Evolutionary conservation across 371 early-diverging fungal species (phyloP).

Genomic region (Mortierella polycephala): DNA sequence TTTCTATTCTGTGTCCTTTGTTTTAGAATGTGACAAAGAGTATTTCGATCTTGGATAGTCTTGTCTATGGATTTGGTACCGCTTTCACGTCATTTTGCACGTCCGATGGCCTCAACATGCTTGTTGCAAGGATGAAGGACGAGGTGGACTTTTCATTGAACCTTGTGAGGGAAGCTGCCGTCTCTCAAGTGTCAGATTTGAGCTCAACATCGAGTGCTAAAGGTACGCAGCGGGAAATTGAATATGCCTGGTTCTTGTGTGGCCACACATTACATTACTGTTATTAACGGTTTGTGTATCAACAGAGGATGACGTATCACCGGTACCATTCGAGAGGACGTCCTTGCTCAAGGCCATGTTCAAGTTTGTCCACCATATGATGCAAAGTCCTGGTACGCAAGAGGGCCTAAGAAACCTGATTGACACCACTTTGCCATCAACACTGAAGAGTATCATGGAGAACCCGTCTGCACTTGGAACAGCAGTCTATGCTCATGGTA

Average conservation of each 20-base stretch:
- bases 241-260: too few relatives aligned
- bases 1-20: background rate
- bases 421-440: slow-evolving; percentile 85
- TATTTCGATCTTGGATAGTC: slow-evolving; percentile 81
- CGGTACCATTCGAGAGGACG: slow-evolving; percentile 64
- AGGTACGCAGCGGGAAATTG: background rate
- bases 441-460: slow-evolving; percentile 79
- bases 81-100: slow-evolving; percentile 86
- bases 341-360: slow-evolving; percentile 86
- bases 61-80: slow-evolving; percentile 79
- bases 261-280: slow-evolving; percentile 3
- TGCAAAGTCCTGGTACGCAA: slow-evolving; percentile 89
- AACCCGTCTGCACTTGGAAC: slow-evolving; percentile 79
- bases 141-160: slow-evolving; percentile 66
- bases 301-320: slow-evolving; percentile 26
- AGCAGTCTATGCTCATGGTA: slow-evolving; percentile 75
- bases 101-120: slow-evolving; percentile 80
- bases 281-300: too few relatives aligned
- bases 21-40: slow-evolving; percentile 72
- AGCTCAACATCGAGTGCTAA: slow-evolving; percentile 24
- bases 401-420: slow-evolving; percentile 94
- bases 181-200: slow-evolving; percentile 50
- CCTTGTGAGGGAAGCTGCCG: slow-evolving; percentile 34
- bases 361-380: slow-evolving; percentile 90
- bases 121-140: slow-evolving; percentile 82